A percentile compares a stretch with the other conserved stretches of the same genome.
Conservation (phyloP, 2,329 filamentous ascomycete genomes). For the Polytolypa hystricis region DNA sequence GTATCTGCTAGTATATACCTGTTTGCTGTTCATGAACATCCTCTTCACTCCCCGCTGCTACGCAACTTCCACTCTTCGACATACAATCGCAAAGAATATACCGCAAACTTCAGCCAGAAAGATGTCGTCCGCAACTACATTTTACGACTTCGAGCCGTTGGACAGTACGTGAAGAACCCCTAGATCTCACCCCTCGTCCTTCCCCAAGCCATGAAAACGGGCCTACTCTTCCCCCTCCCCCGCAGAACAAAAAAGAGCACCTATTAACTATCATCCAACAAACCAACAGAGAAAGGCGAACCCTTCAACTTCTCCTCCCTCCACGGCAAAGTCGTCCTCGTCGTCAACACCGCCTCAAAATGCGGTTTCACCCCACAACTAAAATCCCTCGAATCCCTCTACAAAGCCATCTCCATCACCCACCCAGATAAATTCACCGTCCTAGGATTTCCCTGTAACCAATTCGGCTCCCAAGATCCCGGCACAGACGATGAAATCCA, state of each 20-base stretch:
- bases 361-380: conserved; percentile 98
- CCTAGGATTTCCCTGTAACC: conserved; percentile 97
- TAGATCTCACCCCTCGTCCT: not conserved
- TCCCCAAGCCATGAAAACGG: not conserved
- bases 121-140: conserved; percentile 21
- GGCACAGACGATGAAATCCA: conserved; percentile 72
- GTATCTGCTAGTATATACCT: no score
- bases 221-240: no score
- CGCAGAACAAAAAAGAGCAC: conserved; percentile 7
- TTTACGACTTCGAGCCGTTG: conserved; percentile 49
- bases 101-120: no score
- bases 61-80: no score
- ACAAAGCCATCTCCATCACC: conserved; percentile 60
- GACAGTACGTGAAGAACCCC: conserved; percentile 41
- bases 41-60: no score
- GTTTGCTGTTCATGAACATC: no score
- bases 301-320: conserved; percentile 59
- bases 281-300: conserved; percentile 54
- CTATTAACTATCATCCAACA: conserved; percentile 5
- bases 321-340: conserved; percentile 84
- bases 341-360: conserved; percentile 97
- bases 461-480: conserved; percentile 86
- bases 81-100: no score
- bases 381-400: conserved; percentile 77
- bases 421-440: conserved; percentile 71